Base-by-base conservation (phyloP, 192 early-diverging fungal species). In the Phlyctochytrium planicorne region DNA sequence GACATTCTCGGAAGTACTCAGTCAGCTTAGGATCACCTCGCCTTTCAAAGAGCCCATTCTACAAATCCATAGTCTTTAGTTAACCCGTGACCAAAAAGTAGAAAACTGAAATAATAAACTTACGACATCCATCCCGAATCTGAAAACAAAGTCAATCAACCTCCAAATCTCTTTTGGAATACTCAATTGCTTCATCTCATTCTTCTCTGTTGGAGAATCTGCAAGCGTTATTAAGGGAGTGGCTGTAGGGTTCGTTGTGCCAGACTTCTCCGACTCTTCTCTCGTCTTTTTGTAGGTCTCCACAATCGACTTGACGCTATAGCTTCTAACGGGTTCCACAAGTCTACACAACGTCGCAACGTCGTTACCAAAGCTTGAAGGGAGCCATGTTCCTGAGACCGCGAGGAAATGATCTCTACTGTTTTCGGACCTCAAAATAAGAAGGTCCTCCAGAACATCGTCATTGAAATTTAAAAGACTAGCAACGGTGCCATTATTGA, bases 391-490 rank as follows among this genome's bases (percentile, higher is more conserved):
- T 27, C 89, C 95, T 23, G 78, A 75, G 4, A 95, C 81, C 2
- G 85, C 75, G 10, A 98, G 77, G 73, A 98, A 98, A 60, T 87
- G 88, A 60, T 98, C 94, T 34, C 90, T 90, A 12, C 91, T 89
- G 31, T 90, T 85, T 2, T 91, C 87, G 56, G 91, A 72, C 63
- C 90, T 91, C 17, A 98, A 67, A 27, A 98, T 85, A n/a, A 96
- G 69, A 63, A 88, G 90, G 65, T 94, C 89, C 3, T 83, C 82
- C 33, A 91, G 69, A 3, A 83, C 74, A 2, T 91, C 89, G 0
- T 74, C 59, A 1, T 81, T 82, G 24, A 72, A 69, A 62, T 90
- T 93, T 36, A 91, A 78, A 1, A 76, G 20, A 1, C 79, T 68
- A 0, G 84, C 82, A 0, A 76, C 78, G 2, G 65, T 62, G 4